Percentiles rank a stretch among this genome's conserved stretches.
These are phyloP conservation scores for Gnomoniopsis sp. DNA, from an alignment of 2,329 filamentous ascomycete species.

Conservation along the genomic window DNA sequence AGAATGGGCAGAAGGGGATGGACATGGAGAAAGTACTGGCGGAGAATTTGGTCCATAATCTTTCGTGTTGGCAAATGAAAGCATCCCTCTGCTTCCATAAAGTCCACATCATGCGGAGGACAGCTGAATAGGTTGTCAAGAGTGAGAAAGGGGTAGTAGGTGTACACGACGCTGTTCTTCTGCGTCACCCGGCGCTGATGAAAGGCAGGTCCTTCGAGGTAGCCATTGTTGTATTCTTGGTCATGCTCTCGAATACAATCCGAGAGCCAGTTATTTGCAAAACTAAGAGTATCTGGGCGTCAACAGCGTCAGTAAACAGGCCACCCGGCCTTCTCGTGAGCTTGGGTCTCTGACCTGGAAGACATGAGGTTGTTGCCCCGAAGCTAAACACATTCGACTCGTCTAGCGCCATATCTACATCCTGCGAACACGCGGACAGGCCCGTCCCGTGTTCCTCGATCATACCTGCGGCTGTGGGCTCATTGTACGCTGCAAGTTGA, in stretches of 20 bases:
- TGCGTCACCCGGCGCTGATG: neutral
- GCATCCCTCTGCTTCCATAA: slow-evolving; percentile 39
- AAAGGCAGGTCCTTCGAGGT: neutral
- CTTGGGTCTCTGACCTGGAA: neutral
- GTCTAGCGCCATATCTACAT: neutral
- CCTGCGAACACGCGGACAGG: neutral
- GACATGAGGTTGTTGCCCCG: neutral
- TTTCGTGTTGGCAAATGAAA: slow-evolving; percentile 34
- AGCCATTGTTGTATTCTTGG: neutral
- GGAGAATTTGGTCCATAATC: slow-evolving; percentile 39
- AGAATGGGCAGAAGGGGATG: slow-evolving; percentile 38
- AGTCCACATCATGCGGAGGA: slow-evolving; percentile 39
- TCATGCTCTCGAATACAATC: neutral
- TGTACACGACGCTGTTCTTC: slow-evolving; percentile 25
- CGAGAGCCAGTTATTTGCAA: neutral
- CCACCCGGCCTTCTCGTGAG: neutral
- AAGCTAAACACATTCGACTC: neutral
- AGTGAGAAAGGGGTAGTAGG: slow-evolving; percentile 36
- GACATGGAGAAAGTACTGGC: slow-evolving; percentile 40
- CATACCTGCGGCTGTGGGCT: neutral
- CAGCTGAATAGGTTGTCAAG: slow-evolving; percentile 32
- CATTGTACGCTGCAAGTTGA: neutral
- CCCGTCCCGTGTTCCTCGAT: neutral
- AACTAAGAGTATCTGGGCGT: neutral
- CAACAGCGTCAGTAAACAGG: neutral